Evolutionary conservation across 768 basidiomycete species (phyloP), one percentile per base, ranked within the genome.

Genomic region (Baorangia bicolor): DNA sequence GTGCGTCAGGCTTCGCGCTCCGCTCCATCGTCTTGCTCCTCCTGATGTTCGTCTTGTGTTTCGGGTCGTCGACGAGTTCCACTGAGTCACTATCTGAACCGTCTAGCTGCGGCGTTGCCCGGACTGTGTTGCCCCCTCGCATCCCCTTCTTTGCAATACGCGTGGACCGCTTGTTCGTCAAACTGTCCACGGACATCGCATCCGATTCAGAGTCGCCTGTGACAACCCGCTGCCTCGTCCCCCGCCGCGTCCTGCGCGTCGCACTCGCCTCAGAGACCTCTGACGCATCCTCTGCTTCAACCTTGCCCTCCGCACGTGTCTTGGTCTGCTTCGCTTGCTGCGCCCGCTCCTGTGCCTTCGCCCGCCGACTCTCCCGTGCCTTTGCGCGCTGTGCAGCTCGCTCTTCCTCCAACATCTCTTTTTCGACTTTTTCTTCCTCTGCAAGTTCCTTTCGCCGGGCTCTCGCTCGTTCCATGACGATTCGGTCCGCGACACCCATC

Each of bases 391-490:
- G 62, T n/a, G 66, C 69, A 2, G 59, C 65, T 0, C 51, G 61
- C 23, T 60, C 60, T 40, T 64, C 61, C 27, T 66, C 57, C 49
- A 64, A 43, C 59, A 69, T 68, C 8, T 60, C 60, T 8, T 64
- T 62, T 31, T 75, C 76, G 7, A 70, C 55, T 4, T 57, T 65
- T 48, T 78, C 79, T 61, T 78, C 77, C 25, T 73, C 72, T 27
- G 72, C 74, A 1, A 78, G 64, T 51, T 79, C 73, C 59, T 69
- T 75, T 21, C 77, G 66, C 47, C 80, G 68, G 9, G 59, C 68
- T 35, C 67, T 59, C 0, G 80, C 79, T 3, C 80, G 74, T 55
- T 78, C 74, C 69, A 73, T 74, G 41, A 80, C 73, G 20, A 79
- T 77, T 30, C 63, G 68, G 53, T 81, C 78, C 3, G 74, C 74